Evolutionary conservation across 768 basidiomycete genomes (phyloP).

Genomic region (Porphyrellus cyaneotinctus): DNA sequence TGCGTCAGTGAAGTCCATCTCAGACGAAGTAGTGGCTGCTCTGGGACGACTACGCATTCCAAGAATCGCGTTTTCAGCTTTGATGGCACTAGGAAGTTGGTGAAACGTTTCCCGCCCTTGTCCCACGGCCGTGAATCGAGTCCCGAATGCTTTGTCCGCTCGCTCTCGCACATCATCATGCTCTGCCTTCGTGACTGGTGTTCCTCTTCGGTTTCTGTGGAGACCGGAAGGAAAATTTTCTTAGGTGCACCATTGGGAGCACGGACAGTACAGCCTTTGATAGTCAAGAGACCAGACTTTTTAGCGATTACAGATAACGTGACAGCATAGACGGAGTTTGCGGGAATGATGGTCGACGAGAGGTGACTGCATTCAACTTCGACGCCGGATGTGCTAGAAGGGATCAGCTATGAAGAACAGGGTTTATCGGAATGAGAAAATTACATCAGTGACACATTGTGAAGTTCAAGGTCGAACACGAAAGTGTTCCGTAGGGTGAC

Average conservation of each 20-base stretch:
- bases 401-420: slow-evolving; percentile 6
- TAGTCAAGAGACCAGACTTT: slow-evolving; percentile 57
- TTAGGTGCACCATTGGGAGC: slow-evolving; percentile 65
- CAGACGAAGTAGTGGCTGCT: slow-evolving; percentile 85
- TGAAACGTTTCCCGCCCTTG: slow-evolving; percentile 42
- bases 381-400: slow-evolving; percentile 73
- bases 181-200: slow-evolving; percentile 53
- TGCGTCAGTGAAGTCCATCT: slow-evolving; percentile 87
- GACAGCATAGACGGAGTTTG: slow-evolving; percentile 70
- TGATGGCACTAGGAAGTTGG: slow-evolving; percentile 24
- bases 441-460: slow-evolving; percentile 78
- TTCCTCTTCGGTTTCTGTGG: slow-evolving; percentile 68
- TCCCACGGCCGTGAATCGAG: slow-evolving; percentile 67
- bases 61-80: slow-evolving; percentile 48
- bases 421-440: not conserved
- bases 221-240: slow-evolving; percentile 74
- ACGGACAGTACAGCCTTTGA: slow-evolving; percentile 79
- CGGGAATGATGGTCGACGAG: slow-evolving; percentile 59
- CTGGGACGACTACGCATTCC: slow-evolving; percentile 79
- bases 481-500: slow-evolving; percentile 89
- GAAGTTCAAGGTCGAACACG: slow-evolving; percentile 86
- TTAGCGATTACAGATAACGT: slow-evolving; percentile 64
- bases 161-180: slow-evolving; percentile 59
- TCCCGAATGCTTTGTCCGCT: slow-evolving; percentile 69
- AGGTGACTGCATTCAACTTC: slow-evolving; percentile 63